These are phyloP conservation scores for Aeminium ludgeri DNA, from an alignment of 495 filamentous ascomycete genomes.

Conservation along the genomic window DNA sequence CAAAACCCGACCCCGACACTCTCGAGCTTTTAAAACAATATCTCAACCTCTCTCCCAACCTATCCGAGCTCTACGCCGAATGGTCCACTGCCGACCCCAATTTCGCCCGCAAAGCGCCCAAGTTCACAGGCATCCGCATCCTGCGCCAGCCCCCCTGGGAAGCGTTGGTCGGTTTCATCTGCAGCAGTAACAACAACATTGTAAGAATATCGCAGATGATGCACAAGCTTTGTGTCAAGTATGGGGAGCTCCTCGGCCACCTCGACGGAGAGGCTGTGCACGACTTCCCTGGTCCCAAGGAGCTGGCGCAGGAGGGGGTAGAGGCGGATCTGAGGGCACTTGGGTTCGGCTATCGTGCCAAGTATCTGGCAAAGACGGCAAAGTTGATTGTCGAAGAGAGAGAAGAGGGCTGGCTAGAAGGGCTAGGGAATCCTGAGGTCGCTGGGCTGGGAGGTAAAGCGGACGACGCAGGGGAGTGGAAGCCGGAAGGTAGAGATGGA, in stretches of 20 bases:
- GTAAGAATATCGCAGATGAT: slow-evolving; percentile 90
- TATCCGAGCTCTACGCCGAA: slow-evolving; percentile 60
- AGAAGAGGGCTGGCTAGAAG: slow-evolving; percentile 57
- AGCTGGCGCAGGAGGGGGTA: slow-evolving; percentile 48
- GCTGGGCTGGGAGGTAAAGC: slow-evolving; percentile 38
- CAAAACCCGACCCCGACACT: slow-evolving; percentile 37
- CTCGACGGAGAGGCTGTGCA: slow-evolving; percentile 50
- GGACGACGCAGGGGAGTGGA: slow-evolving; percentile 32
- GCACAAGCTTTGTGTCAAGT: slow-evolving; percentile 73
- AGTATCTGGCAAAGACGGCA: slow-evolving; percentile 77
- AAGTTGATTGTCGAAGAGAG: slow-evolving; percentile 45
- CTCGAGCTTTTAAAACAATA: slow-evolving; percentile 25
- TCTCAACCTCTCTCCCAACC: slow-evolving; percentile 42
- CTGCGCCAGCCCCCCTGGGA: slow-evolving; percentile 94
- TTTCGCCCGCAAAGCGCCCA: slow-evolving; percentile 72
- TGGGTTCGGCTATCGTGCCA: slow-evolving; percentile 89
- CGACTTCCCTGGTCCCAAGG: slow-evolving; percentile 67
- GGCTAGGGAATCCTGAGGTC: slow-evolving; percentile 58
- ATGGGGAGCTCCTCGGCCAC: slow-evolving; percentile 58
- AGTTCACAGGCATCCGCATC: slow-evolving; percentile 86
- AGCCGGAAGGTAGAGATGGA: slow-evolving; percentile 41
- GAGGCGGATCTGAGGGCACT: slow-evolving; percentile 63
- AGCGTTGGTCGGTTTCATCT: slow-evolving; percentile 83
- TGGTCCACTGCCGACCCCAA: slow-evolving; percentile 79
- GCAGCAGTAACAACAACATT: slow-evolving; percentile 98